Evolutionary conservation across 805 yeast species (phyloP), one percentile per base, ranked within the genome.

Genomic region (Pichia paraexigua): DNA sequence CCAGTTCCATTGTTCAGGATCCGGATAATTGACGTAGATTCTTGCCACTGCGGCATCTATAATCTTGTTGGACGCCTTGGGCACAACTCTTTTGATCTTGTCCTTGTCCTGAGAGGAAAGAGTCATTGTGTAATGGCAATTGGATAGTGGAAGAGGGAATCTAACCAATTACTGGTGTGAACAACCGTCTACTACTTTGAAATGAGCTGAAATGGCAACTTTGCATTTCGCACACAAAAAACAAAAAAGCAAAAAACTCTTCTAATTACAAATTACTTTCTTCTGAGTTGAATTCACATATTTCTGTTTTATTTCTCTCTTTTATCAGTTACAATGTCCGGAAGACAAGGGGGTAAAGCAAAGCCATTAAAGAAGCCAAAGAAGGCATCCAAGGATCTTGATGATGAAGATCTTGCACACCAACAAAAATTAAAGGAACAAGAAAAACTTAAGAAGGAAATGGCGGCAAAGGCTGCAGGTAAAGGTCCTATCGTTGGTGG

Each of bases 281-380:
- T 6, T 5, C 20, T 39, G 8, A 5, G 11, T 9, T 39, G 22
- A 10, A 3, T 21, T 22, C 15, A 7, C 7, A 13, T 21, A 2
- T 5, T 12, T 27, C 12, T 7, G 12, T 21, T 41, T 8, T 12
- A 3, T 17, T 24, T 41, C 21, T 41, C 20, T 13, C n/a, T 30
- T 28, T n/a, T 15, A 25, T 17, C 22, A 28, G 43, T 3, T 20
- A 20, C 32, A 41, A 89, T 90, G 96, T 89, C 96, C 47, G 90
- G 96, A 63, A 90, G 97, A 75, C 97, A 91, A 77, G 97, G 97
- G 66, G 97, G 97, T 65, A 91, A 91, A 70, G 82, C 91, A 54
- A 91, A 91, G 82, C 97, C 83, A 48, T 75, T 86, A 60, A 85
- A 85, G 79, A 82, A 82, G 10, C 86, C 92, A 60, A 92, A 85